Evolutionary conservation across 1,284 basidiomycete genomes (phyloP).

Genomic region (Macrocystidia cucumis): DNA sequence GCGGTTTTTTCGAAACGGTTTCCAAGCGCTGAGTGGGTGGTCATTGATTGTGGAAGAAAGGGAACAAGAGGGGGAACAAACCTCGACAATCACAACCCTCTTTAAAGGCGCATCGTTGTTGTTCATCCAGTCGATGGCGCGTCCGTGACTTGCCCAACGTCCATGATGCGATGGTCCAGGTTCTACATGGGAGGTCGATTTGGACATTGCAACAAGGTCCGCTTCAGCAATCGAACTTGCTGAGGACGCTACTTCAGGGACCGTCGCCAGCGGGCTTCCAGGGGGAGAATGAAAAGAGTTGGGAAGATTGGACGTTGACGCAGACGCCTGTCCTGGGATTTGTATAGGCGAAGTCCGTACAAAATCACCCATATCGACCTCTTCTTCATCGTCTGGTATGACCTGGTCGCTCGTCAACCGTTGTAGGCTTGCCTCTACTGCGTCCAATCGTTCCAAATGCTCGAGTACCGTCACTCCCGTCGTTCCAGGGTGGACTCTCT

Average conservation of each 20-base stretch:
- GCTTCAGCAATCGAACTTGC: conserved; percentile 58
- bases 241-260: conserved; percentile 43
- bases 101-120: conserved; percentile 41
- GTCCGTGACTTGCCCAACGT: conserved; percentile 39
- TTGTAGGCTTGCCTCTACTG: conserved; percentile 71
- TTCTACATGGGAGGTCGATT: conserved; percentile 64
- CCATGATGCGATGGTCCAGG: conserved; percentile 27
- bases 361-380: conserved; percentile 51
- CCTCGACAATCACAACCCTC: conserved; percentile 64
- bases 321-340: conserved; percentile 8
- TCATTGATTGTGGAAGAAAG: conserved; percentile 4
- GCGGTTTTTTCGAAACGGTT: conserved; percentile 55
- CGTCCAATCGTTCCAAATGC: conserved; percentile 74
- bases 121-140: conserved; percentile 66
- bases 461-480: conserved; percentile 77
- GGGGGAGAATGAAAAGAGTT: conserved; percentile 40
- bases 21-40: conserved; percentile 53
- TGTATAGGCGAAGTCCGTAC: conserved; percentile 19
- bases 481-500: conserved; percentile 72
- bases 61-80: conserved; percentile 23
- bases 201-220: conserved; percentile 65
- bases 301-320: conserved; percentile 19
- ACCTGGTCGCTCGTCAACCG: conserved; percentile 56
- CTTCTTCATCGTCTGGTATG: conserved; percentile 31
- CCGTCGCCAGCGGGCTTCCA: conserved; percentile 44